Percentiles rank a stretch among this genome's conserved stretches.
Conservation (phyloP, 2,329 filamentous ascomycete species). For the Exophiala xenobiotica region DNA sequence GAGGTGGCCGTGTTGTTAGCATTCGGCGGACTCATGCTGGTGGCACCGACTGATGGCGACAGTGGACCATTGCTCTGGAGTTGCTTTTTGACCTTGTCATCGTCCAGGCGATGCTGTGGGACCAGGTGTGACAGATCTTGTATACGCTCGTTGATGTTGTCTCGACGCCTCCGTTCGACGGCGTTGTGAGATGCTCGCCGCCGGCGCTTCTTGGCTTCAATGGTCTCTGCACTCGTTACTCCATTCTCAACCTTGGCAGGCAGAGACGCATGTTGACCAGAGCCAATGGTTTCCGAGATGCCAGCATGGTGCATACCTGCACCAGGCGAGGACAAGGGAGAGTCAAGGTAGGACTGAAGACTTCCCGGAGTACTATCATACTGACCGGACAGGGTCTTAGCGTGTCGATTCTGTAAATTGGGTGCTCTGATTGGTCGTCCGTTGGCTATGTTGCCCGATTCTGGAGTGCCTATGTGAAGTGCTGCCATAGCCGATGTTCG, state of each 20-base stretch:
- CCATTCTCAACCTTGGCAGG: conserved; percentile 75
- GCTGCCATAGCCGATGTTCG: conserved; percentile 76
- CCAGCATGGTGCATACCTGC: conserved; percentile 60
- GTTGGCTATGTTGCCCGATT: conserved; percentile 69
- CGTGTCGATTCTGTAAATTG: conserved; percentile 61
- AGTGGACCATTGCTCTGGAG: conserved; percentile 88
- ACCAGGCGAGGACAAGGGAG: conserved; percentile 78
- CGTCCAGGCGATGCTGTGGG: conserved; percentile 85
- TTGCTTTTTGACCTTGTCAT: conserved; percentile 95
- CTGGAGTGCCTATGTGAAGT: conserved; percentile 69
- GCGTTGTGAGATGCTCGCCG: conserved; percentile 93
- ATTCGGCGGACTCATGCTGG: conserved; percentile 66
- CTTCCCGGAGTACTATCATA: conserved; percentile 88
- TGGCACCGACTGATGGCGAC: conserved; percentile 74
- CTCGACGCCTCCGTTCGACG: conserved; percentile 87
- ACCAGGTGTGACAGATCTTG: conserved; percentile 94
- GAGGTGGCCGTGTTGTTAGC: conserved; percentile 66
- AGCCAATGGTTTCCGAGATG: conserved; percentile 83
- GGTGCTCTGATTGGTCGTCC: conserved; percentile 71
- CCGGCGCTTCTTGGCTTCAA: conserved; percentile 90
- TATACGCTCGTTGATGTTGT: conserved; percentile 98
- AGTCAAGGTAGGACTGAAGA: conserved; percentile 81
- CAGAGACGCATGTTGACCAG: conserved; percentile 80
- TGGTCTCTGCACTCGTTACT: conserved; percentile 64
- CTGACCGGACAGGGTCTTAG: conserved; percentile 81